phyloP scores from a whole-genome alignment of 148 eudicot species.

The Rhododendron ferrugineum region DNA sequence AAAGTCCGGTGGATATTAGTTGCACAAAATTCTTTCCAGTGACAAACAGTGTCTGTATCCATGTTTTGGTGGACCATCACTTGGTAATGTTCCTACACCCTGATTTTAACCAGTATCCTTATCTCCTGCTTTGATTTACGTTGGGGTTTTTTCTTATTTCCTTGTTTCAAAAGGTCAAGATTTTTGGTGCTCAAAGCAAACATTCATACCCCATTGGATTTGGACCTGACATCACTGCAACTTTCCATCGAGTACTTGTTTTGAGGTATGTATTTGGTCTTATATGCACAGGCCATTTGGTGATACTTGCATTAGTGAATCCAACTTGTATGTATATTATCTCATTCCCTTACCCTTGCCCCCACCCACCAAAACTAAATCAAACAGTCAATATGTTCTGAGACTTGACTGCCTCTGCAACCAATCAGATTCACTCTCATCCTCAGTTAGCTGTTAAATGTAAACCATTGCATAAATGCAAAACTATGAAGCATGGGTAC shows the following conservation, averaged over 20 bases:
- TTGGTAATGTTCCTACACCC: constrained; percentile 33
- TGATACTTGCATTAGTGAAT: background rate
- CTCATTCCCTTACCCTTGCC: background rate
- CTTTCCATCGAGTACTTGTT: constrained; percentile 67
- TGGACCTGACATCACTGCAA: constrained; percentile 62
- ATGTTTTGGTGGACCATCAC: constrained; percentile 49
- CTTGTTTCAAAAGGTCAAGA: constrained; percentile 42
- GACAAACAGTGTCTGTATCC: constrained; percentile 38
- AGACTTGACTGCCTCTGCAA: background rate
- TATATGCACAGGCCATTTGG: background rate
- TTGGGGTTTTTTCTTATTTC: constrained; percentile 16
- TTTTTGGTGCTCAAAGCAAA: constrained; percentile 42
- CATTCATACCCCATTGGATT: constrained; percentile 63
- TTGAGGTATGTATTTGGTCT: constrained; percentile 34
- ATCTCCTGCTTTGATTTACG: constrained; percentile 6
- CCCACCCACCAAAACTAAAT: background rate
- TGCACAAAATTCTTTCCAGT: constrained; percentile 23
- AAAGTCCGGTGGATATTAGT: constrained; percentile 20
- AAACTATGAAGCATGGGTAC: too few relatives aligned
- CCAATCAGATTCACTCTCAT: background rate
- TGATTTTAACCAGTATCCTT: constrained; percentile 12
- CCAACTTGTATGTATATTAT: background rate
- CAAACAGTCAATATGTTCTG: background rate
- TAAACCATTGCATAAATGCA: background rate
- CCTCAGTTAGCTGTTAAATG: background rate